Base-by-base conservation (phyloP, 2,329 filamentous ascomycete genomes). In the Ophiocordyceps camponoti-rufipedis region DNA sequence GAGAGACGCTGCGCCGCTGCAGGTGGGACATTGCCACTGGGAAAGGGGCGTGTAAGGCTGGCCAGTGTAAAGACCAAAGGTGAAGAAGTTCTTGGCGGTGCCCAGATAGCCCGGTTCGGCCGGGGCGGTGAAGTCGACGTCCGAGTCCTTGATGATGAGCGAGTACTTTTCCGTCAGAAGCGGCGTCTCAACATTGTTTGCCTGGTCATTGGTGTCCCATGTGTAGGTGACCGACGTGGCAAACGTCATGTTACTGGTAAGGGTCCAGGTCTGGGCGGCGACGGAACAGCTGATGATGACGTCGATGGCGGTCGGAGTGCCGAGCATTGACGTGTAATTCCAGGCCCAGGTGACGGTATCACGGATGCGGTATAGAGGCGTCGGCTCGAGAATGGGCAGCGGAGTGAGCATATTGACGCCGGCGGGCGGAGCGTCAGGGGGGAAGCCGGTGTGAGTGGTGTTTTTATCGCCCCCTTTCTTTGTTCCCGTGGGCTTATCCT, bases 251-350 rank as follows among this genome's bases (percentile, higher is more conserved):
- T 81, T 81, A 55, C 67, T 63, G 3, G 76, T 76, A 41, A 82
- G 63, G 14, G 76, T 80, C 64, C 72, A 80, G 2, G 74, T 70
- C 48, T 67, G 64, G 18, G 64, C 59, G 41, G 67, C 71, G 8
- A 58, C 58, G 39, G 69, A 70, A 63, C 72, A 77, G 51, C 71
- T 74, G 32, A 75, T 65, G 47, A 78, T 58, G 13, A 81, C 64
- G 50, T 81, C 74, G 47, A 82, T 55, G 39, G 74, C 76, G 3
- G 72, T 75, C 2, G 78, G 78, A 1, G 66, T 71, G 28, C 63
- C 74, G 46, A 68, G 64, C 29, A 82, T 58, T 41, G 70, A 70
- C 4, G 78, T 81, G 63, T 80, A 81, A 61, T 80, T 80, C 75
- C 76, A 82, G 42, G 62, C 68, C 59, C 73, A 76, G 13, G 74